These are phyloP conservation scores for Aureobasidium sp. DNA, from an alignment of 2,329 filamentous ascomycete genomes.

Conservation along the genomic window DNA sequence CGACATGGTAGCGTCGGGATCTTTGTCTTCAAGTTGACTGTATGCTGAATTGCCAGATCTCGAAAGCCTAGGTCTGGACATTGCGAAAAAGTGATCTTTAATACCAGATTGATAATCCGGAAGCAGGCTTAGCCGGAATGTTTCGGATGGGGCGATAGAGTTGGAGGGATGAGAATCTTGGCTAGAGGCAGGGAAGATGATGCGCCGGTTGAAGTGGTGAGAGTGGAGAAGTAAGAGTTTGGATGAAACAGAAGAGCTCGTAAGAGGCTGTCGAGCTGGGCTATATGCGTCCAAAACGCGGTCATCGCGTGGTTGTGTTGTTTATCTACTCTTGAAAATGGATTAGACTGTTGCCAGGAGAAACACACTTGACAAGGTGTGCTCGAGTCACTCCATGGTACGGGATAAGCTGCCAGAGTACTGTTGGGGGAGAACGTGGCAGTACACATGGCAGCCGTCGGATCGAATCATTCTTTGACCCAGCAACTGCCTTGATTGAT, in stretches of 20 bases:
- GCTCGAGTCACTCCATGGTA: conserved; percentile 1
- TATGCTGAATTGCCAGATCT: not conserved
- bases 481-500: not conserved
- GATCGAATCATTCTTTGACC: not conserved
- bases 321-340: not conserved
- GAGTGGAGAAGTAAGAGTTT: not conserved
- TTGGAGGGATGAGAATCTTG: not conserved
- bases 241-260: not conserved
- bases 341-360: conserved; percentile 7
- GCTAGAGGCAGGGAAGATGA: not conserved
- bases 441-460: conserved; percentile 5
- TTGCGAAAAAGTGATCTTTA: not conserved
- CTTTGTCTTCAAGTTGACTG: not conserved
- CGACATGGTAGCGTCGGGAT: not conserved
- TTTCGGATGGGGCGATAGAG: not conserved
- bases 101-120: not conserved
- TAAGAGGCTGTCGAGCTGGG: not conserved
- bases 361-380: conserved; percentile 9
- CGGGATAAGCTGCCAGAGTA: not conserved
- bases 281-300: conserved; percentile 6
- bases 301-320: not conserved
- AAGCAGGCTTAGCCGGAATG: not conserved
- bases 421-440: not conserved
- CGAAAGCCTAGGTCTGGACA: conserved; percentile 3
- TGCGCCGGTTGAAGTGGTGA: not conserved